Percentiles rank a stretch among this genome's conserved stretches.
Conservation (phyloP, 176 grass and related monocot genomes). For the Carex myosuroides region DNA sequence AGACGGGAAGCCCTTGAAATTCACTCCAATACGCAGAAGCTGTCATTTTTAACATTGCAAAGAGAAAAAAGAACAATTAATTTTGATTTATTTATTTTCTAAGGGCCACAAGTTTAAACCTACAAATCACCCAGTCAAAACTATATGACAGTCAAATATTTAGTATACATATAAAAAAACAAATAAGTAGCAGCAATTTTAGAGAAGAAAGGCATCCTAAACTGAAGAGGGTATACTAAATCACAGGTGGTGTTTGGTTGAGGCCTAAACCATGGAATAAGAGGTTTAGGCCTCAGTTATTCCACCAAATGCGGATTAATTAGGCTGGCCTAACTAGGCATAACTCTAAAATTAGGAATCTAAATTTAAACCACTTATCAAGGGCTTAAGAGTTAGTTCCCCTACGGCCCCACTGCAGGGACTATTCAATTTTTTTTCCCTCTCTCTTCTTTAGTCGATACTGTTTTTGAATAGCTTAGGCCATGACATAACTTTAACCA, state of each 20-base stretch:
- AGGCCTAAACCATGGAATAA: too few relatives aligned
- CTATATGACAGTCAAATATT: not conserved
- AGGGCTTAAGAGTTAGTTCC: too few relatives aligned
- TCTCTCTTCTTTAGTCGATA: too few relatives aligned
- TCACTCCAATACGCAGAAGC: constrained; percentile 63
- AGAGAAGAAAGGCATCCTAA: not conserved
- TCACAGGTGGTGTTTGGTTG: not conserved
- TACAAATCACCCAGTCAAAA: not conserved
- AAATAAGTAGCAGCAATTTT: not conserved
- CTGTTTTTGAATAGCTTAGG: too few relatives aligned
- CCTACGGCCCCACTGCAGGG: too few relatives aligned
- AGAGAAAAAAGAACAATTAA: not conserved
- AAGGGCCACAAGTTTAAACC: not conserved
- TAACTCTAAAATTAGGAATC: too few relatives aligned
- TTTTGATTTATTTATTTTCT: not conserved
- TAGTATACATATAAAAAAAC: not conserved
- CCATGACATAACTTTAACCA: too few relatives aligned
- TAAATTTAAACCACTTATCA: too few relatives aligned
- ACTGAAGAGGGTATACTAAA: not conserved
- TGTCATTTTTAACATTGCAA: constrained; percentile 26
- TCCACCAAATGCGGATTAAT: too few relatives aligned
- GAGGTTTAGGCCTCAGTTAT: too few relatives aligned
- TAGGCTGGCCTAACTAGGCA: too few relatives aligned
- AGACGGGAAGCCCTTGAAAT: constrained; percentile 81
- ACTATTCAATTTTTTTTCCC: too few relatives aligned